phyloP scores from a whole-genome alignment of 2,329 filamentous ascomycete species.

The Arthroderma uncinatum region DNA sequence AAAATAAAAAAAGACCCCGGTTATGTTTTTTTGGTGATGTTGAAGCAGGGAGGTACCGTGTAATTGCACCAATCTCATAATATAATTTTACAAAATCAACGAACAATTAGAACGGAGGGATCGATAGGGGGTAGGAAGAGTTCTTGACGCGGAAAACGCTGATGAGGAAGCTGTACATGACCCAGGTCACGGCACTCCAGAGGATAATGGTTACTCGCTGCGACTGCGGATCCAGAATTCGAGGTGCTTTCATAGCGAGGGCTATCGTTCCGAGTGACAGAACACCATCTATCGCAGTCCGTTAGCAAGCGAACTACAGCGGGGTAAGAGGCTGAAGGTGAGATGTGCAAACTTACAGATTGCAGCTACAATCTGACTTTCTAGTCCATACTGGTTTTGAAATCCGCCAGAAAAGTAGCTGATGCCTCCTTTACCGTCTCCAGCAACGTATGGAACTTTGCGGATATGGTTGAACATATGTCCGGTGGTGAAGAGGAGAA shows the following conservation, averaged over 20 bases:
- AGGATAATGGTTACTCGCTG: constrained; percentile 74
- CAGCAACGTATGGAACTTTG: constrained; percentile 82
- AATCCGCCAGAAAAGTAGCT: constrained; percentile 87
- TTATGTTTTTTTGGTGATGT: neutral
- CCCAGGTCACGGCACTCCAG: constrained; percentile 65
- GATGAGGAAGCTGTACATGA: constrained; percentile 86
- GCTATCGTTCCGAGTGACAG: constrained; percentile 83
- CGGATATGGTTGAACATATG: constrained; percentile 99
- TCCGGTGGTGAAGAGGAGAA: constrained; percentile 86
- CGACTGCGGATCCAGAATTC: constrained; percentile 61
- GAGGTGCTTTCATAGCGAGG: constrained; percentile 85
- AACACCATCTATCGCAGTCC: constrained; percentile 50
- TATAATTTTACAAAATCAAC: neutral
- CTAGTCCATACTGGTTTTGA: constrained; percentile 83
- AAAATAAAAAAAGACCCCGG: neutral
- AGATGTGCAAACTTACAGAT: constrained; percentile 58
- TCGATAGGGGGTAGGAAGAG: constrained; percentile 80
- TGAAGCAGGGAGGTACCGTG: neutral
- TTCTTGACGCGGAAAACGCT: constrained; percentile 95
- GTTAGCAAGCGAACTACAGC: constrained; percentile 1
- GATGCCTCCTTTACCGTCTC: constrained; percentile 73
- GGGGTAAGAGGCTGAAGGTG: neutral
- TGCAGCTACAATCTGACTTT: constrained; percentile 88
- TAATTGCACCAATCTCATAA: neutral
- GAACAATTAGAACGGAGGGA: constrained; percentile 67